Evolutionary conservation across 345 rosid species (phyloP), one percentile per base, ranked within the genome.

Genomic region (Balakata baccata): DNA sequence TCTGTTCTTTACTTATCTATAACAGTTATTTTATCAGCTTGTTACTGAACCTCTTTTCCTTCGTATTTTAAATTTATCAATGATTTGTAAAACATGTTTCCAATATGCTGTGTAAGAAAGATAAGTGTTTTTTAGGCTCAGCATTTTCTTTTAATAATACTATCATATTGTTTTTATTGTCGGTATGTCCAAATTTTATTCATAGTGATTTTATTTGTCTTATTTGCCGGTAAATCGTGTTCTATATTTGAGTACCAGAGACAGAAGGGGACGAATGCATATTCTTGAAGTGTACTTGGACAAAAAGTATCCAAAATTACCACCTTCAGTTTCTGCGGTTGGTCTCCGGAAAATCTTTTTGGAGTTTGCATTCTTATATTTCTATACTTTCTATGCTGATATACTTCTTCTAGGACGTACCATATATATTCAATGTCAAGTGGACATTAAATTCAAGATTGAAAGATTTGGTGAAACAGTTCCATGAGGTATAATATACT

Each of bases 251-350:
- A 61, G 51, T 74, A 69, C 51, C 72, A 93, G 98, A 70, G 97
- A 88, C 83, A 64, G 64, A 76, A 87, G 80, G 74, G 89, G 80
- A 81, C 86, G 88, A 79, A 77, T 69, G 67, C 95, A 91, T 70
- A 59, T 82, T 20, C 64, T 91, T 74, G 93, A 84, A 81, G 79
- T 93, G 81, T 88, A 84, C 52, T 80, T 93, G 50, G 78, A 77
- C 68, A 75, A 82, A 70, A 79, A 81, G 66, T 87, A 88, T 85
- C 94, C 90, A 64, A 79, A 73, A 39, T 81, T 77, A 20, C 89
- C 88, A 62, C 97, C 98, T 74, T 87, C 89, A 37, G 64, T 89
- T 79, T 87, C 97, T 6, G 88, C 84, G 81, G 98, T 93, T 65
- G 69, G 98, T 82, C 37, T 37, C 18, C 22, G 68, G 66, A 18